phyloP scores from a whole-genome alignment of 2,329 filamentous ascomycete genomes.

The Pestalotiopsis fici region DNA sequence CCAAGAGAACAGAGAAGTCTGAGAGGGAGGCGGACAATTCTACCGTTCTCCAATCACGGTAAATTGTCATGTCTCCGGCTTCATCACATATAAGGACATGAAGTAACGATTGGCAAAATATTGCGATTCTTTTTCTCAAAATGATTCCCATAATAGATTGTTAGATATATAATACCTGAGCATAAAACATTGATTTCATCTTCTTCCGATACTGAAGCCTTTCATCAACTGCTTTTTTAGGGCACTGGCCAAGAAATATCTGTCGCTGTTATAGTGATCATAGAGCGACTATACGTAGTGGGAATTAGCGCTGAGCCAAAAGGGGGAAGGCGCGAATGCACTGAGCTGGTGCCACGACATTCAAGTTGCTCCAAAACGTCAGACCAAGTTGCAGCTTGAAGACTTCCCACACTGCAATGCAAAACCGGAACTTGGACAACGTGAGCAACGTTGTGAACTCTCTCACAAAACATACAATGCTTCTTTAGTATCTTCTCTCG shows the following conservation, averaged over 20 bases:
- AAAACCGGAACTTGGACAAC: not conserved
- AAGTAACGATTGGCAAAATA: not conserved
- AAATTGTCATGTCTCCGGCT: not conserved
- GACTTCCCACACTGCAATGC: not conserved
- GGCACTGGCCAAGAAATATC: too few relatives aligned
- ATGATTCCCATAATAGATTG: not conserved
- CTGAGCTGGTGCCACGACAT: not conserved
- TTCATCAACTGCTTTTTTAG: too few relatives aligned
- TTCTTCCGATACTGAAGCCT: too few relatives aligned
- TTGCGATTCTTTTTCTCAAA: not conserved
- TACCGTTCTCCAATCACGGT: not conserved
- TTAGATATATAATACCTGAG: not conserved
- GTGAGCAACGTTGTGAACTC: not conserved
- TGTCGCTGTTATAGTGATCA: not conserved
- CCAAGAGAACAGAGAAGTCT: conserved; percentile 22
- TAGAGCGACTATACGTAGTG: not conserved
- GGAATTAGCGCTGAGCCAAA: not conserved
- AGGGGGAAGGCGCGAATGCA: not conserved
- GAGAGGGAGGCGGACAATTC: not conserved
- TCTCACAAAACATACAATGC: not conserved
- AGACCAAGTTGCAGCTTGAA: conserved; percentile 2
- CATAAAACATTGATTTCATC: too few relatives aligned
- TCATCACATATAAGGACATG: not conserved
- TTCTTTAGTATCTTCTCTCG: not conserved
- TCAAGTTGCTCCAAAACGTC: not conserved